A percentile compares a stretch with the other conserved stretches of the same genome.
These are phyloP conservation scores for Backusella australiensis DNA, from an alignment of 192 early-diverging fungal species.

Conservation along the genomic window DNA sequence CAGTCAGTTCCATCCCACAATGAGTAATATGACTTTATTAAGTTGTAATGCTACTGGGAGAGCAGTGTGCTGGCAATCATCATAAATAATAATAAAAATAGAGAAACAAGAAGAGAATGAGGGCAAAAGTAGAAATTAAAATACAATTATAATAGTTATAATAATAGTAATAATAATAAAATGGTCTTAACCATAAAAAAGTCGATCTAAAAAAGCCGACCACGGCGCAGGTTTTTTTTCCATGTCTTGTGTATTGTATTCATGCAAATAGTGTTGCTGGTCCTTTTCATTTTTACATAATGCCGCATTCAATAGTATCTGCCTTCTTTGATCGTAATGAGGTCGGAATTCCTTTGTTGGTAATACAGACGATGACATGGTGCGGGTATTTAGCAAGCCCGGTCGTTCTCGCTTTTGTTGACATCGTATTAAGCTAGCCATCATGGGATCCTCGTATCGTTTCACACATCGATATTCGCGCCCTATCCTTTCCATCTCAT, in stretches of 20 bases:
- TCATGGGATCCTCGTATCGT: constrained; percentile 40
- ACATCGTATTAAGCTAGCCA: constrained; percentile 35
- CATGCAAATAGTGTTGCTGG: neutral
- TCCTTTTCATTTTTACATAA: constrained; percentile 1
- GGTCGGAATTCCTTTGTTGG: neutral
- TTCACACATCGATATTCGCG: constrained; percentile 37
- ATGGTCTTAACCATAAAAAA: neutral
- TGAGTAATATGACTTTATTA: constrained; percentile 40
- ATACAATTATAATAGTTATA: neutral
- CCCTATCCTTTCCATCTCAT: constrained; percentile 39
- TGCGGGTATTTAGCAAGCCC: neutral
- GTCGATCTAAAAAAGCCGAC: constrained; percentile 7
- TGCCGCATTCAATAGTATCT: constrained; percentile 4
- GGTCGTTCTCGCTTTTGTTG: neutral
- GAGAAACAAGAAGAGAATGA: neutral
- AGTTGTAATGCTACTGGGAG: constrained; percentile 59
- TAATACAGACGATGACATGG: constrained; percentile 9
- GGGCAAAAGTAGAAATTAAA: neutral
- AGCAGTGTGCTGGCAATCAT: constrained; percentile 53
- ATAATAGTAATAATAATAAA: neutral
- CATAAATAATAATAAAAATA: neutral
- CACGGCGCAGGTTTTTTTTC: neutral
- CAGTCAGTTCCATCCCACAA: constrained; percentile 59
- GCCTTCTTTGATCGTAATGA: constrained; percentile 3
- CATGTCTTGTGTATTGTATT: neutral